These are phyloP conservation scores for Lentinula guzmanii DNA, from an alignment of 768 basidiomycete genomes.

Conservation along the genomic window DNA sequence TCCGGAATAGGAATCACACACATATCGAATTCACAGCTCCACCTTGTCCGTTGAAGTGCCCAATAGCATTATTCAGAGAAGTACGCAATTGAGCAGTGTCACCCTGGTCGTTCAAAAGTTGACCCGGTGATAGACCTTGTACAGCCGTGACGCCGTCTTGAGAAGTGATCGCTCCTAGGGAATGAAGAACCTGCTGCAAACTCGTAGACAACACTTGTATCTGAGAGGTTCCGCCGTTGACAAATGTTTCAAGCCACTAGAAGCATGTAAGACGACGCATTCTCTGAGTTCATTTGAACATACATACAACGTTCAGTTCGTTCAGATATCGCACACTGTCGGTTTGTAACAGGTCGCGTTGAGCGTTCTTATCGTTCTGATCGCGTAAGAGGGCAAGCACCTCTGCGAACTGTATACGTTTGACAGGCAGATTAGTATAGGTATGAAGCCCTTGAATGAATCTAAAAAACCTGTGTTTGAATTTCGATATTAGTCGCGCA, in stretches of 20 bases:
- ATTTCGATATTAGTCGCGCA: background rate
- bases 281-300: background rate
- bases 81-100: constrained; percentile 28
- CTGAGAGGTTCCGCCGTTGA: constrained; percentile 69
- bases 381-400: constrained; percentile 43
- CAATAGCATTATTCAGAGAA: constrained; percentile 31
- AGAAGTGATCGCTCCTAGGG: constrained; percentile 33
- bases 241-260: constrained; percentile 82
- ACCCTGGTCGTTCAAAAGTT: constrained; percentile 28
- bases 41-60: constrained; percentile 18
- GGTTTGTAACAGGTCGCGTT: constrained; percentile 58
- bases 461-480: background rate
- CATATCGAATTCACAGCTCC: constrained; percentile 14
- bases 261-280: background rate
- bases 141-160: constrained; percentile 23
- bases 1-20: constrained; percentile 10
- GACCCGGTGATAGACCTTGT: constrained; percentile 26
- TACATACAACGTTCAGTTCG: constrained; percentile 62
- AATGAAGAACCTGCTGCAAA: constrained; percentile 53
- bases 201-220: constrained; percentile 56
- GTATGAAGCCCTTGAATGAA: too few species aligned
- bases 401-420: constrained; percentile 28
- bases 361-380: constrained; percentile 39
- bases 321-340: constrained; percentile 76
- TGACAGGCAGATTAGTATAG: background rate